A percentile compares a stretch with the other conserved stretches of the same genome.
These are phyloP conservation scores for Penicillium manginii DNA, from an alignment of 495 filamentous ascomycete genomes.

Conservation along the genomic window DNA sequence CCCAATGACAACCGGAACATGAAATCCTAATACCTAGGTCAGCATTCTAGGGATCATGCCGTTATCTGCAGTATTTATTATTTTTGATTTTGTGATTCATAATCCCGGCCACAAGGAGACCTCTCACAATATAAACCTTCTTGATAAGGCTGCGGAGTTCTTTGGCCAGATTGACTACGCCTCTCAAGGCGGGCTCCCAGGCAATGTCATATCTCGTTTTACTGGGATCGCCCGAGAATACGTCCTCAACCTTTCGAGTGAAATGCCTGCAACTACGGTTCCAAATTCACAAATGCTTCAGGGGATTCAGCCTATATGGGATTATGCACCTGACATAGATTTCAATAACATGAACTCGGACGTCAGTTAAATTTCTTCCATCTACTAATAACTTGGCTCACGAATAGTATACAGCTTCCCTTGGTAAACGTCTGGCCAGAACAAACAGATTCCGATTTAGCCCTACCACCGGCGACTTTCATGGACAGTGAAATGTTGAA, in stretches of 20 bases:
- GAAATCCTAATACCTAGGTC: not conserved
- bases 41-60: constrained; percentile 30
- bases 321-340: not conserved
- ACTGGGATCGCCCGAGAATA: not conserved
- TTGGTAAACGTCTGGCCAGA: too few species aligned
- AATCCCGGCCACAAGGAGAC: constrained; percentile 43
- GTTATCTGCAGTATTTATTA: constrained; percentile 39
- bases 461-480: not conserved
- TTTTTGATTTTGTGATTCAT: constrained; percentile 47
- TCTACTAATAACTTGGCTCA: not conserved
- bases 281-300: not conserved
- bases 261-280: not conserved
- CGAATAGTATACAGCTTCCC: too few species aligned
- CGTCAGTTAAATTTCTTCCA: not conserved
- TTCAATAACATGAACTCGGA: not conserved
- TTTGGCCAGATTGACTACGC: not conserved
- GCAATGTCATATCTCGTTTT: not conserved
- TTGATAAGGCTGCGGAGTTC: constrained; percentile 19
- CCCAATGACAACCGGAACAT: too few species aligned
- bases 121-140: constrained; percentile 32
- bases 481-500: not conserved
- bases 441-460: too few species aligned
- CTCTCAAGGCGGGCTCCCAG: not conserved
- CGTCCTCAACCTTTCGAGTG: not conserved
- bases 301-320: not conserved